phyloP scores from a whole-genome alignment of 2,329 filamentous ascomycete genomes.

The Parastagonospora nodorum region DNA sequence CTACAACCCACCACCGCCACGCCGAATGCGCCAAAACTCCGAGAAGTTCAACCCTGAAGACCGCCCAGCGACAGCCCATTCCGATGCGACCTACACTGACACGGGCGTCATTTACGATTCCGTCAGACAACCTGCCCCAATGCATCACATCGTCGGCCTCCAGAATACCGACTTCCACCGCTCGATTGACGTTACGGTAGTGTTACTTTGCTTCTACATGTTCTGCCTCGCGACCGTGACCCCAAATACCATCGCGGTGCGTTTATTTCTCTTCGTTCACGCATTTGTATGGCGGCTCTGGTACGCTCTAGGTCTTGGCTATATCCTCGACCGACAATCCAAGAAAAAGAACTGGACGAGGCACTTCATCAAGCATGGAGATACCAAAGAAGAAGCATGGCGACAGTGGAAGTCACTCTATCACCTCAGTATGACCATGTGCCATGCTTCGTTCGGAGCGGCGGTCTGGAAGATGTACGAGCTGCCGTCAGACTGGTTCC shows the following conservation, averaged over 20 bases:
- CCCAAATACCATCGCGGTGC: constrained; percentile 75
- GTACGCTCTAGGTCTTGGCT: constrained; percentile 87
- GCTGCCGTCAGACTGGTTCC: constrained; percentile 82
- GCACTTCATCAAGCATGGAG: constrained; percentile 96
- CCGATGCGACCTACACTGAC: constrained; percentile 45
- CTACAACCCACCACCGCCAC: constrained; percentile 88
- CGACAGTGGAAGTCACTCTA: constrained; percentile 97
- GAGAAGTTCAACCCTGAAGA: constrained; percentile 48
- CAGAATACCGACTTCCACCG: constrained; percentile 87
- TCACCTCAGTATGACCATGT: constrained; percentile 89
- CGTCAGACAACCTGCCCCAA: constrained; percentile 63
- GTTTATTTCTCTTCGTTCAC: constrained; percentile 79
- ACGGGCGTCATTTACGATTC: constrained; percentile 48
- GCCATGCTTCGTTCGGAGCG: constrained; percentile 84
- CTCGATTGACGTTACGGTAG: constrained; percentile 79
- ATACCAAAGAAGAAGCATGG: constrained; percentile 90
- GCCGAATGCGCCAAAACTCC: constrained; percentile 59
- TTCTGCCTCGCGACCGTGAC: constrained; percentile 74
- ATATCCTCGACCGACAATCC: constrained; percentile 84
- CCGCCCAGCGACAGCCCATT: constrained; percentile 42
- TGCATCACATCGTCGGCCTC: constrained; percentile 83
- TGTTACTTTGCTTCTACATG: constrained; percentile 78
- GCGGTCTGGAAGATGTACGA: constrained; percentile 97
- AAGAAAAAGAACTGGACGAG: constrained; percentile 92
- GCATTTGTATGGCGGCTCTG: constrained; percentile 85